phyloP scores from a whole-genome alignment of 768 basidiomycete genomes.

The Dacryopinax spathularia region DNA sequence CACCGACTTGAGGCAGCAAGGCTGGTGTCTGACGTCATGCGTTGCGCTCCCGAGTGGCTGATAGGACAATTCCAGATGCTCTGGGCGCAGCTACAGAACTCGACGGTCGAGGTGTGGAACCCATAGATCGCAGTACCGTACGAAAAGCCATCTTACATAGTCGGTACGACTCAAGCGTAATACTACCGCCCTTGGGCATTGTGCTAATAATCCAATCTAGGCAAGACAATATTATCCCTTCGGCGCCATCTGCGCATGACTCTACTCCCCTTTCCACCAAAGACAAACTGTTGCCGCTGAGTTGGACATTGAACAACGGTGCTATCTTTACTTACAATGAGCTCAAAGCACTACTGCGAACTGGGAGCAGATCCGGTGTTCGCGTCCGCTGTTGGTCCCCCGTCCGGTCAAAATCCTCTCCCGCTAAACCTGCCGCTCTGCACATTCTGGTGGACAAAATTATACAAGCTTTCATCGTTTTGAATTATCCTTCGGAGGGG shows the following conservation, averaged over 20 bases:
- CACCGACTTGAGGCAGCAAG: neutral
- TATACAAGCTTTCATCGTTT: conserved; percentile 1
- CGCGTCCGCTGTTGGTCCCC: neutral
- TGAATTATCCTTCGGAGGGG: neutral
- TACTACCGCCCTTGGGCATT: neutral
- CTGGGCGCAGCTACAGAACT: neutral
- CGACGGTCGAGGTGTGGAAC: neutral
- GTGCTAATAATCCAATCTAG: neutral
- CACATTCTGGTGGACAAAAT: neutral
- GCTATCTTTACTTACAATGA: neutral
- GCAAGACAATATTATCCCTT: neutral
- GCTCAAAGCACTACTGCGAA: neutral
- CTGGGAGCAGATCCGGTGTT: neutral
- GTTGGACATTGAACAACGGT: neutral
- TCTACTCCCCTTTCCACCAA: neutral
- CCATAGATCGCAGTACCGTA: neutral
- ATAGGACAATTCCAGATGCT: neutral
- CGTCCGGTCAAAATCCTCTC: neutral
- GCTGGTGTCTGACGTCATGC: neutral
- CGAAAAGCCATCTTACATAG: neutral
- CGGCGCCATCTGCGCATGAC: neutral
- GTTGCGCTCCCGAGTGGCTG: neutral
- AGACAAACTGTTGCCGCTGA: neutral
- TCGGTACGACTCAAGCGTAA: neutral
- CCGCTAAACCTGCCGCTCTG: neutral